Evolutionary conservation across 371 early-diverging fungal species (phyloP), one percentile per base, ranked within the genome.

Genomic region (Apophysomyces variabilis): DNA sequence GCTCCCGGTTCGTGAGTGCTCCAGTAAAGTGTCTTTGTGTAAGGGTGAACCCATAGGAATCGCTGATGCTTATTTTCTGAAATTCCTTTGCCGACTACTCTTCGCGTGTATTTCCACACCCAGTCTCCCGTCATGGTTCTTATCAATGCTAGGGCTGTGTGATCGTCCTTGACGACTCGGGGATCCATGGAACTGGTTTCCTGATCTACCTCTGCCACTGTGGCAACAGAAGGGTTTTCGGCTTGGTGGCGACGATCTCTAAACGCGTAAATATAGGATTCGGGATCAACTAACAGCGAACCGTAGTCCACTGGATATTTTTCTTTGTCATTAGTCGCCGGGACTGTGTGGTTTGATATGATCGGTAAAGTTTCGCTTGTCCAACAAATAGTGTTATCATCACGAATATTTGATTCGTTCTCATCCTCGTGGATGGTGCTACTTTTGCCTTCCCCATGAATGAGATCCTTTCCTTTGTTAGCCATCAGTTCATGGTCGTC

Each of bases 21-120:
- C 93, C 94, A 94, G 66, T 92, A 89, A 26, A 94, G 70, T 11
- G 89, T 89, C 65, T 87, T 88, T 43, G 90, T 88, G 62, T 92
- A 93, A 18, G 94, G 94, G 68, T 93, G 91, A 12, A 94, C 77
- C 93, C 94, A 93, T 61, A 93, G 88, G 80, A 87, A 93, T 6
- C 93, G 80, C 47, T 76, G 65, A 58, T 94, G 91, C 11, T 80
- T 74, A 50, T 87, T 87, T 67, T 87, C 89, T 26, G 84, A 83
- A n/a, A 77, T 81, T 18, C 83, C 82, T n/a, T 68, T 68, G 5
- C 80, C 83, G 58, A 81, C 78, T 26, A 74, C 67, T 43, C 84
- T 77, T 7, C 88, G 80, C 14, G 88, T 88, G 62, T 87, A 90
- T 77, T 94, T 94, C 72, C 80, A 86, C 72, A 93, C 74, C 71